Evolutionary conservation across 352 stramenopile genomes (phyloP), one percentile per base, ranked within the genome.

Genomic region (Elongisporangium prolatum): DNA sequence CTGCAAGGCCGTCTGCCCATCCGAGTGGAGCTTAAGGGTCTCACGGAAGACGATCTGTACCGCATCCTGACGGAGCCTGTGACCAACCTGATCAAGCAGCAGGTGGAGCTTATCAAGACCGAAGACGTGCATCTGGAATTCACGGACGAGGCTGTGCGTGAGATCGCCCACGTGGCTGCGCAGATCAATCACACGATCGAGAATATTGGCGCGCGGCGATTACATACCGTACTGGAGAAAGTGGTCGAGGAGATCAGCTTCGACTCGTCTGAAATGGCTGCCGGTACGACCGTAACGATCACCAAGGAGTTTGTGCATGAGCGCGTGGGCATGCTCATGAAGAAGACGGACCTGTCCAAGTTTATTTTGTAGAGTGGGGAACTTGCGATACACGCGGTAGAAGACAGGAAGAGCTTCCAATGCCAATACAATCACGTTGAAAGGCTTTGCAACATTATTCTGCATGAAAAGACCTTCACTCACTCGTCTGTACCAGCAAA

Each of bases 191-290:
- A 96, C 68, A 98, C 91, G 7, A 83, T 99, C 17, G 96, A 99
- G 80, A 99, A 99, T 77, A 99, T 99, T 80, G 98, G 98, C 48
- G 97, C 98, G 20, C 82, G 98, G 55, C 90, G 98, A 61, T 72
- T 99, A 67, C 97, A 99, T 80, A 99, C 97, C 28, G 78, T 95
- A 53, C 67, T 99, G 66, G 98, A 99, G 79, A 95, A 98, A 59
- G 96, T 99, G 18, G 96, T 99, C 60, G 97, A 99, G 69, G 92
- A 98, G 54, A 98, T 99, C 63, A 98, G 90, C 72, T 99, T 99
- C 60, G 89, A 99, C 66, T 97, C 97, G 54, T 94, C 96, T 53
- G 96, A 99, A 52, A 92, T 93, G 80, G 68, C 64, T 7, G 64
- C 84, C 0, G 84, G 82, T 25, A 75, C 82, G 54, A 89, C 69